These are phyloP conservation scores for Raffaelea arxii DNA, from an alignment of 2,329 filamentous ascomycete species.

Conservation along the genomic window DNA sequence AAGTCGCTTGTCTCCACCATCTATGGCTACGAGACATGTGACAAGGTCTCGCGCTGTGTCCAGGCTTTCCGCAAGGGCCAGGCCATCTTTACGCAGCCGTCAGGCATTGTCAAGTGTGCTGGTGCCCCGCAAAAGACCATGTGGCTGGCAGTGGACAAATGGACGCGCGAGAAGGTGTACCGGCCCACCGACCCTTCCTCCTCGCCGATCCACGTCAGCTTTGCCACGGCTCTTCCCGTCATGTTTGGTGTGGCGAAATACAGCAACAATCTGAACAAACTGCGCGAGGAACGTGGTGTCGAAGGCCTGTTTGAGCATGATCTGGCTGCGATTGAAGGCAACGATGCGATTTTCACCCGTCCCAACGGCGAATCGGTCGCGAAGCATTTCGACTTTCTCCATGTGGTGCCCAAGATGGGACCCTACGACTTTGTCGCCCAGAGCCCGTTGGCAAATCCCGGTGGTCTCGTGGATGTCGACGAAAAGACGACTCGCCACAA, in stretches of 20 bases:
- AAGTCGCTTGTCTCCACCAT: conserved; percentile 43
- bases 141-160: conserved; percentile 52
- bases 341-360: conserved; percentile 39
- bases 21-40: conserved; percentile 45
- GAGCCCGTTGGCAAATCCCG: conserved; percentile 42
- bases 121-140: conserved; percentile 53
- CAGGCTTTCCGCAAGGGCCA: conserved; percentile 36
- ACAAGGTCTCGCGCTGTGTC: conserved; percentile 41
- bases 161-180: conserved; percentile 45
- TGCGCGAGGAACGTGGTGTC: conserved; percentile 43
- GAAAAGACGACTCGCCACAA: conserved; percentile 41
- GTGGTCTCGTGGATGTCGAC: conserved; percentile 49
- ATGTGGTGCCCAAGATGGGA: conserved; percentile 50
- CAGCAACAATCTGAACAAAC: conserved; percentile 39
- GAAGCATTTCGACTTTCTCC: conserved; percentile 42
- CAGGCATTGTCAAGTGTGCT: conserved; percentile 50
- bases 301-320: conserved; percentile 51
- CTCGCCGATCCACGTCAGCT: conserved; percentile 41
- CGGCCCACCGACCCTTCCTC: conserved; percentile 20
- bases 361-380: conserved; percentile 33
- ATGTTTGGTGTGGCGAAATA: conserved; percentile 57
- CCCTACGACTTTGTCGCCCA: conserved; percentile 44
- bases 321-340: conserved; percentile 40
- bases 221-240: conserved; percentile 42
- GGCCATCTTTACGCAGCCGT: conserved; percentile 51